Base-by-base conservation (phyloP, 495 filamentous ascomycete species). In the Immersiella caudata region DNA sequence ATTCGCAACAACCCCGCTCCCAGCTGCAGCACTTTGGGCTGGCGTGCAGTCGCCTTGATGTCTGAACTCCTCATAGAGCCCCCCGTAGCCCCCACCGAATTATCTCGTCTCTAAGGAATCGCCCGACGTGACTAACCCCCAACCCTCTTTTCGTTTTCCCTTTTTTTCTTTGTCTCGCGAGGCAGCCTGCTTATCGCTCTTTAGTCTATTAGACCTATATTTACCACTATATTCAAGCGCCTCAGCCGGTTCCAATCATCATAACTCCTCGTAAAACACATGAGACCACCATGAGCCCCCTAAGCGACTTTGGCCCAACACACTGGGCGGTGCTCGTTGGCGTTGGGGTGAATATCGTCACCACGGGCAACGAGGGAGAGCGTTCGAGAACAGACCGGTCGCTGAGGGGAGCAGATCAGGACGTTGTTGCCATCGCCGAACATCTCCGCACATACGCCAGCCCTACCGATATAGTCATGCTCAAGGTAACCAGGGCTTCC, bases 271-370 rank as follows among this genome's bases (percentile, higher is more conserved):
- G 40, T 18, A 49, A 49, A 49, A 18, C 40, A 8, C 40, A 18
- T 49, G 40, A 49, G 40, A 49, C 40, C 40, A 18, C 40, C 40
- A 49, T 49, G 40, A 49, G 40, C 40, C 40, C 40, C 40, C 8
- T 18, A 18, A 18, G 40, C 18, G 40, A 49, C 40, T 49, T 18
- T 49, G 40, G 40, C 40, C 40, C 7, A 20, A 55, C 51, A 6
- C 51, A 55, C 51, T 55, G 51, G 51, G 51, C 51, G 51, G 51
- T 55, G 6, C 51, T 55, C 51, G 22, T 55, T 20, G 51, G 51
- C 51, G n/a, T 8, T 20, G 51, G 51, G 8, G n/a, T 55, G 12
- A 55, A 8, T 20, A 55, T 55, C 51, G 22, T 55, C 51, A 8
- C 8, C 8, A 49, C 40, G 40, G 40, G 40, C 40, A 49, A 18